phyloP scores from a whole-genome alignment of 2,329 filamentous ascomycete species.

The Paramyrothecium sp. region DNA sequence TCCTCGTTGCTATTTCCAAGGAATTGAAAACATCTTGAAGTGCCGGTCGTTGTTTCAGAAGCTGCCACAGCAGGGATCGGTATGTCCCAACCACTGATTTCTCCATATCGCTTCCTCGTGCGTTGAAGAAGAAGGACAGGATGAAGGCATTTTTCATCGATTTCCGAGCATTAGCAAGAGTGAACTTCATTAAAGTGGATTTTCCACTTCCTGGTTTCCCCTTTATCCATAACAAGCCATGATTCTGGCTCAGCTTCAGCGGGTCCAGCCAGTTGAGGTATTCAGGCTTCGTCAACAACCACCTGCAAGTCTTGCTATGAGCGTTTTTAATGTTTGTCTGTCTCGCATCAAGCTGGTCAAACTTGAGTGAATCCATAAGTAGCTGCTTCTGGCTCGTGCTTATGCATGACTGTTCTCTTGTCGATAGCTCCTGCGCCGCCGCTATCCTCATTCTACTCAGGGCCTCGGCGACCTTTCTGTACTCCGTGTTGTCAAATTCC shows the following conservation, averaged over 20 bases:
- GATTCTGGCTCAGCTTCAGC: constrained; percentile 15
- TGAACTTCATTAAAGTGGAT: constrained; percentile 45
- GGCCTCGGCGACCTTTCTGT: constrained; percentile 25
- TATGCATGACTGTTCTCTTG: background rate
- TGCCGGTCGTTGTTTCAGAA: constrained; percentile 32
- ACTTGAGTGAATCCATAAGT: constrained; percentile 30
- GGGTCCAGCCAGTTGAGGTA: constrained; percentile 36
- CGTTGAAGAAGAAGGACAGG: constrained; percentile 50
- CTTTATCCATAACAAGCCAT: constrained; percentile 45
- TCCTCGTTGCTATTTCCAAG: background rate
- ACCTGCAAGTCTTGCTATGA: constrained; percentile 35
- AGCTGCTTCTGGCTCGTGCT: background rate
- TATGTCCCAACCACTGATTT: constrained; percentile 47
- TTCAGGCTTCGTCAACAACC: constrained; percentile 31
- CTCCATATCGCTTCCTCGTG: constrained; percentile 39
- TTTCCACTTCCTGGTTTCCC: constrained; percentile 45
- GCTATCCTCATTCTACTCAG: constrained; percentile 1
- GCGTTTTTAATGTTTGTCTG: constrained; percentile 33
- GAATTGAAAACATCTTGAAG: constrained; percentile 24
- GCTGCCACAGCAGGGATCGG: constrained; percentile 44
- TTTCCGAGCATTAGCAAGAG: constrained; percentile 9
- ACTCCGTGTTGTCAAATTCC: constrained; percentile 24
- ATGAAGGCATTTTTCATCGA: constrained; percentile 18
- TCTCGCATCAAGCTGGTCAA: constrained; percentile 36
- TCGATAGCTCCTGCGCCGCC: background rate